Conservation (phyloP, 2,329 filamentous ascomycete species). For the Chaetoscypha palmicola region DNA sequence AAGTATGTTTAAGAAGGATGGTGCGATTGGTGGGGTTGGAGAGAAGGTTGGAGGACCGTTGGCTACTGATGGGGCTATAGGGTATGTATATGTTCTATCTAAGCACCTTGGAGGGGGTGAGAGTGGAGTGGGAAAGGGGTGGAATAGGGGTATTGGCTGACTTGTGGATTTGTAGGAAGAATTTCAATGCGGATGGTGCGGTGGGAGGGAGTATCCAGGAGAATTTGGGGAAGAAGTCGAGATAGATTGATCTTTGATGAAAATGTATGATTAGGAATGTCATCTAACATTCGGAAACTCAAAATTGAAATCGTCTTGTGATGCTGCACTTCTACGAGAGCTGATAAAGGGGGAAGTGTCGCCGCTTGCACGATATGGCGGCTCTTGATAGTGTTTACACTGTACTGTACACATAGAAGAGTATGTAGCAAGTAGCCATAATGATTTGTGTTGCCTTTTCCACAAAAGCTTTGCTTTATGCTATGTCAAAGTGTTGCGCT, state of each 20-base stretch:
- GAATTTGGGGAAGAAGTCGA: conserved; percentile 27
- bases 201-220: conserved; percentile 33
- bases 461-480: too few relatives aligned
- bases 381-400: too few relatives aligned
- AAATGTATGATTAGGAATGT: neutral
- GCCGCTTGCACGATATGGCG: too few relatives aligned
- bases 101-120: neutral
- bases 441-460: too few relatives aligned
- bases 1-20: conserved; percentile 32
- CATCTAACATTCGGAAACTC: too few relatives aligned
- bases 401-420: too few relatives aligned
- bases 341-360: too few relatives aligned
- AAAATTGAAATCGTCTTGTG: too few relatives aligned
- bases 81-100: conserved; percentile 13
- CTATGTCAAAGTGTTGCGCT: too few relatives aligned
- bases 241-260: neutral
- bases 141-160: neutral
- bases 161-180: conserved; percentile 19
- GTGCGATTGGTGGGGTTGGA: conserved; percentile 31
- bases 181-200: conserved; percentile 32
- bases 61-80: conserved; percentile 31
- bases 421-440: too few relatives aligned
- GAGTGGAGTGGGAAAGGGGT: neutral
- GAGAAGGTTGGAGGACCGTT: conserved; percentile 35
- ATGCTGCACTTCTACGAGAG: too few relatives aligned